A percentile compares a stretch with the other conserved stretches of the same genome.
These are phyloP conservation scores for Phyllosticta citriasiana DNA, from an alignment of 2,329 filamentous ascomycete genomes.

Conservation along the genomic window DNA sequence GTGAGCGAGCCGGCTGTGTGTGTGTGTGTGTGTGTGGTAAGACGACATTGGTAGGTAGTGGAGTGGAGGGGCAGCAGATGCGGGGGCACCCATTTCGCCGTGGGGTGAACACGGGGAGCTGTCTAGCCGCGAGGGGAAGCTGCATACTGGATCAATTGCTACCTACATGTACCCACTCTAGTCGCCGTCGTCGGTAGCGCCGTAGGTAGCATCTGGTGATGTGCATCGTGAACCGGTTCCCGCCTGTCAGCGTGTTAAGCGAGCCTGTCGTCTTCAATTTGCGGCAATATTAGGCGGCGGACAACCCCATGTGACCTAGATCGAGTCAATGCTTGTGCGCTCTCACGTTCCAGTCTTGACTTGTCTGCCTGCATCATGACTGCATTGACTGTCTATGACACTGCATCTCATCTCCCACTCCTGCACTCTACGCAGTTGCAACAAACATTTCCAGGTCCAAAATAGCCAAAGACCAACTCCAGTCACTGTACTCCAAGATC, in stretches of 20 bases:
- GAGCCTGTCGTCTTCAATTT: not conserved
- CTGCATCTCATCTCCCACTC: not conserved
- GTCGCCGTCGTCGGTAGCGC: not conserved
- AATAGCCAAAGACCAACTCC: not conserved
- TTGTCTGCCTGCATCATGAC: not conserved
- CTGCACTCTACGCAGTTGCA: not conserved
- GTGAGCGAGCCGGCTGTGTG: not conserved
- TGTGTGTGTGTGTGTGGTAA: not conserved
- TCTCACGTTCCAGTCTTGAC: not conserved
- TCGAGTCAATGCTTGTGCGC: not conserved
- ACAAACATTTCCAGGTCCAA: not conserved
- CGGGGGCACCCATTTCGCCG: slow-evolving; percentile 1
- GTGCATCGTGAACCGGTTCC: not conserved
- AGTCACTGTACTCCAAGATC: not conserved
- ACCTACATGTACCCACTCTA: slow-evolving; percentile 1
- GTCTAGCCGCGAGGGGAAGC: not conserved
- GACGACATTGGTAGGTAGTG: not conserved
- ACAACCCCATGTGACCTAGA: not conserved
- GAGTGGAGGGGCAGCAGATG: not conserved
- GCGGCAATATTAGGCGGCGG: not conserved
- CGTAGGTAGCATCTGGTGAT: slow-evolving; percentile 1
- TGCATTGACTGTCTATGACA: not conserved
- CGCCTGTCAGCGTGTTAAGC: not conserved
- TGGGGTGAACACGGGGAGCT: not conserved
- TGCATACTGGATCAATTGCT: not conserved